Base-by-base conservation (phyloP, 208 protist genomes). In the Crithidia brevicula region DNA sequence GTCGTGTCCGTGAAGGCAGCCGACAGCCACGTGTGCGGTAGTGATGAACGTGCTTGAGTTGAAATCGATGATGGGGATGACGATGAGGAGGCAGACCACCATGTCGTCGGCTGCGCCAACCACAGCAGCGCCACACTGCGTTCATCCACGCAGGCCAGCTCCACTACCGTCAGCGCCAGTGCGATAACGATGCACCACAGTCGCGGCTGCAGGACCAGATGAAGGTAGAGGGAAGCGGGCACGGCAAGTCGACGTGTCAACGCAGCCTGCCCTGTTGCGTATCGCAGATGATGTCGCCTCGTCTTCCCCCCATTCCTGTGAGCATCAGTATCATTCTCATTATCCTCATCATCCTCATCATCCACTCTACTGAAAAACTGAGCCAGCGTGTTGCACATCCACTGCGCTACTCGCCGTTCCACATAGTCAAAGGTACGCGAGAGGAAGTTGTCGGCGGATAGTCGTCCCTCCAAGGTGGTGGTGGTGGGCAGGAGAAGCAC, bases 111-210 rank as follows among this genome's bases (percentile, higher is more conserved):
- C 52, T 74, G 59, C 31, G 68, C 59, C 28, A 49, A 40, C 68
- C 67, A 71, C 28, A 83, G 23, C 61, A 86, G 42, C 23, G 63
- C 67, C 10, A 66, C 36, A 20, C 36, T 59, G 38, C 54, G 67
- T 16, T 80, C 78, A 50, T 79, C 72, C 23, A 82, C 64, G 20
- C 77, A 51, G 22, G 75, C 71, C n/a, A 91, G 54, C 57, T 91
- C 81, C 23, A 79, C 69, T 5, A 91, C 38, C 16, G 72, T 88
- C 40, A 86, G 34, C 36, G 62, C 79, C 8, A 88, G 46, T 11
- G 74, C 74, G 11, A 72, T 46, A 6, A 68, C 42, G 25, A 83
- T 70, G 38, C 72, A 73, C 77, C 81, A 87, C 23, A 81, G 59
- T 4, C 81, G 75, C 1, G 76, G 72, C 61, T 80, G 70, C 11